Base-by-base conservation (phyloP, 139 green algal species). In the Tetradesmus lagerheimii region DNA sequence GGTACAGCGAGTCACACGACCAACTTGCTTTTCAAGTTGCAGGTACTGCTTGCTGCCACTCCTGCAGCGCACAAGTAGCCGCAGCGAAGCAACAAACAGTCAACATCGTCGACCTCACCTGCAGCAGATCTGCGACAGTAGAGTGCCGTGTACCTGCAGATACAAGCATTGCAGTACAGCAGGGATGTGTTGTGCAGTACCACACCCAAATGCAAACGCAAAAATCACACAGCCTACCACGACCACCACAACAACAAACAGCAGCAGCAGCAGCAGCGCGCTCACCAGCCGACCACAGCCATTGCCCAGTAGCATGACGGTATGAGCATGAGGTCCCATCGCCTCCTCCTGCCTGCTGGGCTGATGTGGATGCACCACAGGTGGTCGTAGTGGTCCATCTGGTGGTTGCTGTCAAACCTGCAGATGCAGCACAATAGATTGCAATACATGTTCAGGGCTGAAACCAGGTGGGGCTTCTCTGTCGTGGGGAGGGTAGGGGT, bases 301-400 rank as follows among this genome's bases (percentile, higher is more conserved):
- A 79, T 75, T 2, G 57, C 37, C 86, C 86, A 90, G 25, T 62
- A 39, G 53, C 34, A 37, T 25, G 53, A 43, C 2, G 86, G 86
- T 9, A 91, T 67, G 14, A 91, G 31, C 20, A 93, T 91, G 4
- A 93, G 20, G 43, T 93, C 91, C 82, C 91, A 50, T 0, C 91
- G 83, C 2, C 91, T 78, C 77, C 78, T 39, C 66, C 37, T 84
- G 80, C 80, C 20, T 47, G 43, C 41, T 14, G 29, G 6, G 12
- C 27, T 75, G 12, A 93, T 37, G 41, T 85, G 90, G 64, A 91
- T 82, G 27, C 77, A 57, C 83, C 84, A 93, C 12, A 93, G 71
- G 83, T 93, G 91, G 81, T 92, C 91, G 71, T 91, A 92, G 0
- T 78, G 45, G 67, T 93, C 91, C 88, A 93, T 91, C 74, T 93